Conservation (phyloP, 345 rosid genomes). For the Rubroshorea leprosula region DNA sequence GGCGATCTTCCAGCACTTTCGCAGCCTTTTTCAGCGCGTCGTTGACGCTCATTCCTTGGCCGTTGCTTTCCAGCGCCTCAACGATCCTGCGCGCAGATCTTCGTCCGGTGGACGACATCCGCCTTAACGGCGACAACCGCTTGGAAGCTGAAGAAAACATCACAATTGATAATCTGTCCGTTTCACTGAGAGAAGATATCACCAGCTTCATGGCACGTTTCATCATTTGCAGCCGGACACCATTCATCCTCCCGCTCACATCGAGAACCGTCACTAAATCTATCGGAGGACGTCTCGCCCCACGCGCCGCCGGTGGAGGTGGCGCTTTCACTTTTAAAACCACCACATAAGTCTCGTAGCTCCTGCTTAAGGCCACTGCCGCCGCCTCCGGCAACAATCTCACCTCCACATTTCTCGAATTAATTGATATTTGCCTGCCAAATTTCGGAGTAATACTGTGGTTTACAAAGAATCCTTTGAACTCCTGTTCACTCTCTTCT, state of each 20-base stretch:
- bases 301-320: conserved; percentile 23
- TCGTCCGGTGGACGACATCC: conserved; percentile 72
- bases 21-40: conserved; percentile 88
- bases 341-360: conserved; percentile 49
- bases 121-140: conserved; percentile 53
- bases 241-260: conserved; percentile 45
- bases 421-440: background rate
- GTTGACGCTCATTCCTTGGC: conserved; percentile 49
- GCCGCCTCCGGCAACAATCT: conserved; percentile 61
- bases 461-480: conserved; percentile 49
- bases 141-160: conserved; percentile 70
- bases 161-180: conserved; percentile 75
- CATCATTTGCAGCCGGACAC: conserved; percentile 41
- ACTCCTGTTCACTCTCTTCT: conserved; percentile 30
- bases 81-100: conserved; percentile 58
- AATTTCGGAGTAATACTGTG: conserved; percentile 19
- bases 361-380: conserved; percentile 47
- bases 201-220: conserved; percentile 61
- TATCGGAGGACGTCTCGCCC: conserved; percentile 46
- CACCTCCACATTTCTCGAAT: conserved; percentile 36
- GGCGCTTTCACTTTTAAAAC: conserved; percentile 64
- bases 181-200: conserved; percentile 45
- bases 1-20: conserved; percentile 81
- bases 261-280: conserved; percentile 71
- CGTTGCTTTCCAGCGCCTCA: conserved; percentile 50